Evolutionary conservation across 805 yeast species (phyloP), one percentile per base, ranked within the genome.

Genomic region (Wickerhamiella kazuoi): DNA sequence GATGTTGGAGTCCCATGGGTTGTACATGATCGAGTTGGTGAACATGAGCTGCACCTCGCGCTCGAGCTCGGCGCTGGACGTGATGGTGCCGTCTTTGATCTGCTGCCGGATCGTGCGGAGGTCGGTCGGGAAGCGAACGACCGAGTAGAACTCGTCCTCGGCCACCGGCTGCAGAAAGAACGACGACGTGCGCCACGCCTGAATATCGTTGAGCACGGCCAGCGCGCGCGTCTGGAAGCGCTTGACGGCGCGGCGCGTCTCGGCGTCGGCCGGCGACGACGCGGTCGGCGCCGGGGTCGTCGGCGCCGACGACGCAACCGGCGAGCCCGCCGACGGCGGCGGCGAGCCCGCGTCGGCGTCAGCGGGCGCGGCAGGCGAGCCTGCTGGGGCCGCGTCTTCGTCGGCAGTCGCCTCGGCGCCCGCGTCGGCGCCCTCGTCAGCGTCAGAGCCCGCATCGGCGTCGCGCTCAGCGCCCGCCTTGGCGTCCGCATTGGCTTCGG

Each of bases 1-100:
- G 44, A 78, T 65, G 39, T 76, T 82, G 21, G 74, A 69, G 43
- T 69, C 73, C 44, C 72, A 65, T 48, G 70, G 70, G 55, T 81
- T 80, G 59, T 75, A 81, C 90, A 81, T 81, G 15, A 80, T 68
- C 15, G 87, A 81, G 55, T 81, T 81, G 38, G 87, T 78, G 59
- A 77, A 79, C 90, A 81, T 79, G 43, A 76, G 61, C 61, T 76
- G 67, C 34, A 81, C 62, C 44, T 77, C 81, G 37, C 78, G 61
- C 47, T 80, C 82, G 18, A 81, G 60, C 41, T 76, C 74, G 18
- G 53, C 61, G 9, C 60, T 56, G 15, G 54, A 53, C 28, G 67
- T 63, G 32, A 80, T 68, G 40, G 67, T 64, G 0, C 74, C 76
- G 37, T 72, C 72, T 44, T 74, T 74, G 21, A 80, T 66, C 47